Conservation (phyloP, 2,329 filamentous ascomycete species). For the Epichloe coenophiala region DNA sequence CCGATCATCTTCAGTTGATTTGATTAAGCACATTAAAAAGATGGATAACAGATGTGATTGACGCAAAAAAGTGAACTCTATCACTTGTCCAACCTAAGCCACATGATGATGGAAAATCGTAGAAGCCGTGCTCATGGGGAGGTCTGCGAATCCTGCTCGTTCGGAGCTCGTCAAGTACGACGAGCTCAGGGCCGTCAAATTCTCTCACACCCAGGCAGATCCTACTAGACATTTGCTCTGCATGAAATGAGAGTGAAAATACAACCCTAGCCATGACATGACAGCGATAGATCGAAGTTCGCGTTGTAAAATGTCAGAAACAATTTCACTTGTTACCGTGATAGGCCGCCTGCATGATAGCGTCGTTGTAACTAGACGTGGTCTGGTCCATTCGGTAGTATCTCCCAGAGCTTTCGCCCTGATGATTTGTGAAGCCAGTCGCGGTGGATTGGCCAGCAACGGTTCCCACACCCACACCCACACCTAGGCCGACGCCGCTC, state of each 20-base stretch:
- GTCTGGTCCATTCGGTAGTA: slow-evolving; percentile 20
- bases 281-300: not conserved
- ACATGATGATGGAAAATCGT: not conserved
- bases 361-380: slow-evolving; percentile 21
- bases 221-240: not conserved
- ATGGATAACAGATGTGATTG: slow-evolving; percentile 1
- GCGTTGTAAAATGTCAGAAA: not conserved
- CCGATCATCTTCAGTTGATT: slow-evolving; percentile 2
- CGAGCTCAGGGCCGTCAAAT: not conserved
- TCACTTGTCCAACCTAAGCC: not conserved
- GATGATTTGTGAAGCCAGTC: slow-evolving; percentile 5
- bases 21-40: slow-evolving; percentile 1
- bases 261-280: not conserved
- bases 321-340: slow-evolving; percentile 13
- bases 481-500: slow-evolving; percentile 9
- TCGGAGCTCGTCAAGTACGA: not conserved
- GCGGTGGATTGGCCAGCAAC: slow-evolving; percentile 8
- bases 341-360: slow-evolving; percentile 21
- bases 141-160: not conserved
- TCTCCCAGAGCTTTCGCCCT: slow-evolving; percentile 7
- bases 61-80: not conserved
- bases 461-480: slow-evolving; percentile 3
- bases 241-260: not conserved
- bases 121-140: not conserved
- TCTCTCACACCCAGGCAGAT: not conserved